Evolutionary conservation across 2,329 filamentous ascomycete species (phyloP).

Genomic region (Calonectria henricotiae): DNA sequence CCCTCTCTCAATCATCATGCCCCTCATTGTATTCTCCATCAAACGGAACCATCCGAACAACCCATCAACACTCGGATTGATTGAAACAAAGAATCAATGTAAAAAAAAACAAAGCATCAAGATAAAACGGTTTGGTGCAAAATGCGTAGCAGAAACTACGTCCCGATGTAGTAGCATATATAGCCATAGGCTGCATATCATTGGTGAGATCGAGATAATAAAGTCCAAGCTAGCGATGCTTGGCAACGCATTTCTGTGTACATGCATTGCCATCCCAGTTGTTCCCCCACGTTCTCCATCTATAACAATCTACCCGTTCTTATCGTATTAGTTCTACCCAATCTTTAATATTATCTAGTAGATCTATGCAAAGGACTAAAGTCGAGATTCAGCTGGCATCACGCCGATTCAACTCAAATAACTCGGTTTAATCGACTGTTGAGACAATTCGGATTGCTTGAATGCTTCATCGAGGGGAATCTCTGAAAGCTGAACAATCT

Average conservation of each 20-base stretch:
- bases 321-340: slow-evolving; percentile 8
- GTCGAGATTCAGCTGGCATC: background rate
- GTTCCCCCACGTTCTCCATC: background rate
- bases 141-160: background rate
- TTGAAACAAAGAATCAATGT: background rate
- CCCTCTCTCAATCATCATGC: background rate
- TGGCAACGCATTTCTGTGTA: slow-evolving; percentile 19
- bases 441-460: slow-evolving; percentile 10
- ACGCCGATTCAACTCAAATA: slow-evolving; percentile 2
- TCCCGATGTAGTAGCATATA: slow-evolving; percentile 7
- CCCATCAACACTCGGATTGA: background rate
- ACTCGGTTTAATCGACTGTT: background rate
- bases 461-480: slow-evolving; percentile 71
- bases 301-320: slow-evolving; percentile 11
- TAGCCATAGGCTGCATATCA: slow-evolving; percentile 14
- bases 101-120: background rate
- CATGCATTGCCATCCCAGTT: slow-evolving; percentile 17
- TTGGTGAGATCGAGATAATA: slow-evolving; percentile 12
- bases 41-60: slow-evolving; percentile 4
- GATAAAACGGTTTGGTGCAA: too few relatives aligned
- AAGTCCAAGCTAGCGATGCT: slow-evolving; percentile 16
- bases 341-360: slow-evolving; percentile 14
- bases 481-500: slow-evolving; percentile 66
- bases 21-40: background rate
- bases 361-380: slow-evolving; percentile 5